Base-by-base conservation (phyloP, 164 flowering plant species). In the Aristolochia californica region DNA sequence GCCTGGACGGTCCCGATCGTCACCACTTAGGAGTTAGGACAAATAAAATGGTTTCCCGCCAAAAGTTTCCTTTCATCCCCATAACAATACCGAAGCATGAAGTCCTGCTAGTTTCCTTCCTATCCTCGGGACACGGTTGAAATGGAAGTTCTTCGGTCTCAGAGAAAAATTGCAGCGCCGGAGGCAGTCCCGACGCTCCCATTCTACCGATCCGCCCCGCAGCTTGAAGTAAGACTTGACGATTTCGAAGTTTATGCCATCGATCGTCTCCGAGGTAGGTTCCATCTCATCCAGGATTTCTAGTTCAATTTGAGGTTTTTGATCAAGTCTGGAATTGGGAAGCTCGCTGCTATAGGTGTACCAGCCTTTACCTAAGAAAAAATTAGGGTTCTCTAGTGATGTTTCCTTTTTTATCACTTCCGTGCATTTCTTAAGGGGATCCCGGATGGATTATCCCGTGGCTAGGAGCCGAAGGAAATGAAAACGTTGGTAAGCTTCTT, bases 161-260 rank as follows among this genome's bases (percentile, higher is more conserved):
- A 80, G 53, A 67, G 75, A 68, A 79, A 65, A 57, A 45, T 63
- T 0, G 11, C 73, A 11, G 50, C 61, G 2, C 20, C 61, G 2
- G 80, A 63, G 44, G 69, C 53, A 38, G 66, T 61, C 40, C 59
- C 80, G 5, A 63, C 78, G 0, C 78, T 88, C 13, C 86, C 96
- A 27, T 74, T 84, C 53, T 88, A 91, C 75, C 83, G 88, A 2
- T 75, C 89, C 1, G 84, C 88, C 44, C 96, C 97, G 16, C 13
- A 69, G 0, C 80, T 88, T 21, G 93, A 91, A 71, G 96, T 91
- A 45, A 67, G 93, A 16, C 88, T 91, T 57, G 95, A 86, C 40
- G 95, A 88, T 59, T 91, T 91, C 56, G 96, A 91, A 83, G 78
- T 78, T 48, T 91, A 72, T 68, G 95, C 98, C 57, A 66, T 91